Percentiles rank a stretch among this genome's conserved stretches.
These are phyloP conservation scores for Lindgomyces ingoldianus DNA, from an alignment of 495 filamentous ascomycete species.

Conservation along the genomic window DNA sequence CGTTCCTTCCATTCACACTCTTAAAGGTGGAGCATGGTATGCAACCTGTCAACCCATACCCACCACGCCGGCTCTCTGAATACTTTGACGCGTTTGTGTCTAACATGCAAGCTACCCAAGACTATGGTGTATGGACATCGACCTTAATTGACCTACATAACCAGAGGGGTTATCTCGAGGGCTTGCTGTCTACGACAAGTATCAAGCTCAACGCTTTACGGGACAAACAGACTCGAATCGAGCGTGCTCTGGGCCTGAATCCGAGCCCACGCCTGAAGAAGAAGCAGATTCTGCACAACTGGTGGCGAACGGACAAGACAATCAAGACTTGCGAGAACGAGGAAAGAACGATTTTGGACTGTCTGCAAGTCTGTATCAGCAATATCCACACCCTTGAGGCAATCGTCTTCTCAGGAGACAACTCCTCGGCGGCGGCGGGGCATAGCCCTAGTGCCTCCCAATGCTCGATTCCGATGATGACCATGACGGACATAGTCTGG, in stretches of 20 bases:
- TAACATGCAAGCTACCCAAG: conserved; percentile 9
- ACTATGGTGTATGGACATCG: conserved; percentile 10
- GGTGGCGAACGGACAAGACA: conserved; percentile 34
- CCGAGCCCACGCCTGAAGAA: conserved; percentile 23
- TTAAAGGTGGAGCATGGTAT: conserved; percentile 14
- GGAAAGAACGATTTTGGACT: conserved; percentile 31
- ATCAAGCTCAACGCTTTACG: conserved; percentile 29
- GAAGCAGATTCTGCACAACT: conserved; percentile 33
- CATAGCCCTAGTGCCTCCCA: not conserved
- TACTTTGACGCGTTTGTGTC: conserved; percentile 18
- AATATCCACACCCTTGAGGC: conserved; percentile 29
- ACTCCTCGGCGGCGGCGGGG: conserved; percentile 11
- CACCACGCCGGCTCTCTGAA: conserved; percentile 5
- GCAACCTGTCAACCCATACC: not conserved
- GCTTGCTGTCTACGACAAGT: conserved; percentile 29
- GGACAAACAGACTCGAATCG: conserved; percentile 30
- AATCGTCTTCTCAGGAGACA: conserved; percentile 1
- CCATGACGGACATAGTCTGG: conserved; percentile 25
- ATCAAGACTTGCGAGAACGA: conserved; percentile 36
- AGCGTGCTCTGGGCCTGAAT: conserved; percentile 16
- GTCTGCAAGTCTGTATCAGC: conserved; percentile 20
- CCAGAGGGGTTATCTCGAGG: conserved; percentile 30
- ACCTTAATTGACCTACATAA: conserved; percentile 5
- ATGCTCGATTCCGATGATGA: not conserved
- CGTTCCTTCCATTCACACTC: too few species aligned